These are phyloP conservation scores for Terana coerulea DNA, from an alignment of 768 basidiomycete species.

Conservation along the genomic window DNA sequence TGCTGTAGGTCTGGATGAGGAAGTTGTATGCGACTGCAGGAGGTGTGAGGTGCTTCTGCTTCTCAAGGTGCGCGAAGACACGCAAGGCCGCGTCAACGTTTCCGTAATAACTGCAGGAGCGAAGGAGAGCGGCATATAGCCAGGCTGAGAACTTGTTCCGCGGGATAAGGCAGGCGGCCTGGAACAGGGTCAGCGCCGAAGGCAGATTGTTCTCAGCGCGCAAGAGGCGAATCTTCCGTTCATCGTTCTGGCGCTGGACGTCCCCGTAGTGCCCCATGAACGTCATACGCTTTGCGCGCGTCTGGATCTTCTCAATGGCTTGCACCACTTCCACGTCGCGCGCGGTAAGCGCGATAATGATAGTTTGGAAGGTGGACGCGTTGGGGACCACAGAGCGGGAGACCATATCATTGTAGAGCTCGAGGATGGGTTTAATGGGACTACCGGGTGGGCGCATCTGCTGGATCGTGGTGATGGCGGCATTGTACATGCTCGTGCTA, in stretches of 20 bases:
- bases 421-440: slow-evolving; percentile 53
- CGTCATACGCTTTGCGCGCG: slow-evolving; percentile 8
- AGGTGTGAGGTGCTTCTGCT: slow-evolving; percentile 31
- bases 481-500: slow-evolving; percentile 11
- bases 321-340: slow-evolving; percentile 64
- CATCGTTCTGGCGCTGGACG: slow-evolving; percentile 32
- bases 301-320: slow-evolving; percentile 39
- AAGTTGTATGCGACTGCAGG: slow-evolving; percentile 41
- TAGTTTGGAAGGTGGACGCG: slow-evolving; percentile 50
- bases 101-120: slow-evolving; percentile 53
- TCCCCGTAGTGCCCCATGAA: slow-evolving; percentile 16
- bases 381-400: slow-evolving; percentile 59
- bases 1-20: slow-evolving; percentile 58
- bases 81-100: slow-evolving; percentile 59
- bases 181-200: slow-evolving; percentile 71
- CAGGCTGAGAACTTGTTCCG: slow-evolving; percentile 30
- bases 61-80: slow-evolving; percentile 62
- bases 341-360: slow-evolving; percentile 59
- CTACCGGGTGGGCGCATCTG: slow-evolving; percentile 44
- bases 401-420: slow-evolving; percentile 73
- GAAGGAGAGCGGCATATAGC: slow-evolving; percentile 54
- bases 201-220: slow-evolving; percentile 65
- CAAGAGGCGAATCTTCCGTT: slow-evolving; percentile 41
- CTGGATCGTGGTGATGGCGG: slow-evolving; percentile 30
- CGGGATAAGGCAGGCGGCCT: slow-evolving; percentile 43